A percentile compares a stretch with the other conserved stretches of the same genome.
Evolutionary conservation across 2,329 filamentous ascomycete species (phyloP).

Genomic region (Kalmusia sp.): DNA sequence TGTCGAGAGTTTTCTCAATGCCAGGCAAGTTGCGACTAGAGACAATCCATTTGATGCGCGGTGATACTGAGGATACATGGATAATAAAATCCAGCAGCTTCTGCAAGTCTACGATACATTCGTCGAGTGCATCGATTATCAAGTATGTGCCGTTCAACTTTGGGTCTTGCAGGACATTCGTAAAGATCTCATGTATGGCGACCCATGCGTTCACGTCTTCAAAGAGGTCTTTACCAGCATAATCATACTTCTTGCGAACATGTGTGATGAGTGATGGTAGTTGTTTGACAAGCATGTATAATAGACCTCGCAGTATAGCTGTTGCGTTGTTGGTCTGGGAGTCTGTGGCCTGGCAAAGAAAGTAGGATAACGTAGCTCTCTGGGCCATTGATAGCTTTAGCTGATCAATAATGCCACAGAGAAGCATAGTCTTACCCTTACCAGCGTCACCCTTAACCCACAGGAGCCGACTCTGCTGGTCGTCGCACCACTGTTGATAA

Average conservation of each 20-base stretch:
- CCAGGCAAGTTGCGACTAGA: not conserved
- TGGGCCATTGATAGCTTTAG: not conserved
- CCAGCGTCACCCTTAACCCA: not conserved
- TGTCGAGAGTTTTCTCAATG: not conserved
- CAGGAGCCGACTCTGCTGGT: not conserved
- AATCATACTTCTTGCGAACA: not conserved
- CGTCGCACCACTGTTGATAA: not conserved
- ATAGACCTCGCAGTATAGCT: not conserved
- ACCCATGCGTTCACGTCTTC: not conserved
- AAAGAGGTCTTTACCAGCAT: not conserved
- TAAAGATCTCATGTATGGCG: not conserved
- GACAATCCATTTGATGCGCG: not conserved
- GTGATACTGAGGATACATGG: not conserved
- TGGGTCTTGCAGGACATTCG: not conserved
- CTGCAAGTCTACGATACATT: not conserved
- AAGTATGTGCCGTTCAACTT: not conserved
- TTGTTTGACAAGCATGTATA: not conserved
- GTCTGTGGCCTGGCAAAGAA: not conserved
- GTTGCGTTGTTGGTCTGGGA: too few species aligned
- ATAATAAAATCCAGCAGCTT: not conserved
- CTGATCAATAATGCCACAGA: not conserved
- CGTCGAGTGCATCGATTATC: not conserved
- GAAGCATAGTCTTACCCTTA: slow-evolving; percentile 1
- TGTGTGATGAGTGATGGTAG: not conserved
- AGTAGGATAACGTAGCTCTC: not conserved